These are phyloP conservation scores for Vitis labrusca DNA, from an alignment of 164 flowering plant species.

Conservation along the genomic window DNA sequence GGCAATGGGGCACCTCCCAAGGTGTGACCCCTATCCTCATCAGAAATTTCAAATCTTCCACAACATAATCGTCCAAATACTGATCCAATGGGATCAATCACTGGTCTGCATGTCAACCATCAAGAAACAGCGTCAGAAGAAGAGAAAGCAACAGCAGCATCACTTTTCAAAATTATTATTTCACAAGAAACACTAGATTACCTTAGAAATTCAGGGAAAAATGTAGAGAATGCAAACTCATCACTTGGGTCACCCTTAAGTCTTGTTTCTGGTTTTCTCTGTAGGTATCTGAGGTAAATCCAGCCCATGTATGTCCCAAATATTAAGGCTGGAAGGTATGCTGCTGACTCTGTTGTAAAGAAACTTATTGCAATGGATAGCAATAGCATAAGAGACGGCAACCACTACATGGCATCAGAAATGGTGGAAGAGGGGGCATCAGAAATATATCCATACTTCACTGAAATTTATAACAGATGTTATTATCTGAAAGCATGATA, in stretches of 20 bases:
- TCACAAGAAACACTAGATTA: conserved; percentile 18
- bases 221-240: conserved; percentile 88
- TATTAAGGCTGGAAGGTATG: conserved; percentile 73
- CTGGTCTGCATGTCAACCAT: conserved; percentile 60
- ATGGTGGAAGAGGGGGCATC: neutral
- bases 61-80: conserved; percentile 75
- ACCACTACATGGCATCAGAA: conserved; percentile 62
- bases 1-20: conserved; percentile 71
- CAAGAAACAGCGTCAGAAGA: conserved; percentile 8
- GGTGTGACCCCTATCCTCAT: conserved; percentile 51
- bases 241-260: conserved; percentile 92
- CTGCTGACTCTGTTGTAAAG: conserved; percentile 53
- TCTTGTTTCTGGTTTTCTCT: conserved; percentile 76
- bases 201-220: conserved; percentile 89
- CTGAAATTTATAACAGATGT: conserved; percentile 2
- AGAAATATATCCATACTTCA: neutral
- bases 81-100: conserved; percentile 80
- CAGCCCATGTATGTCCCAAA: conserved; percentile 91
- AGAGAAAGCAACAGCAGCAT: neutral
- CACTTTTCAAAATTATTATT: neutral
- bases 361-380: conserved; percentile 59
- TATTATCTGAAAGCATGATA: neutral
- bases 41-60: conserved; percentile 58
- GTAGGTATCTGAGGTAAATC: conserved; percentile 89
- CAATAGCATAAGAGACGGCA: conserved; percentile 72